phyloP scores from a whole-genome alignment of 129 eudicot species.

The Deinandra increscens region DNA sequence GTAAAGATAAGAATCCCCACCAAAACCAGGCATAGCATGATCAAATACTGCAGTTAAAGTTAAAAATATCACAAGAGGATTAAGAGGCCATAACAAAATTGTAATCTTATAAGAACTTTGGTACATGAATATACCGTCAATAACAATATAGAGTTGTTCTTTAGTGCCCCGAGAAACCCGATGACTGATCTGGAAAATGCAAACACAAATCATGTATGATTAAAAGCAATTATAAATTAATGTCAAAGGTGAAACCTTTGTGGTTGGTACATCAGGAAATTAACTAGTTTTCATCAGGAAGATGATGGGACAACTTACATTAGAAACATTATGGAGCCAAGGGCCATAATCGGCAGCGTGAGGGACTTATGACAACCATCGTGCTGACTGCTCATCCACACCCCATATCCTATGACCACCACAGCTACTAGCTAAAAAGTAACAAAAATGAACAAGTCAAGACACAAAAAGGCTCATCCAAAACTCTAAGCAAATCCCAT shows the following conservation, averaged over 20 bases:
- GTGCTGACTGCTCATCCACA: conserved; percentile 86
- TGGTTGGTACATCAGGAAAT: neutral
- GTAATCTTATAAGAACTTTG: neutral
- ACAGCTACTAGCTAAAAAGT: conserved; percentile 59
- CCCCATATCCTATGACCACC: conserved; percentile 76
- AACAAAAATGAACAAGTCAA: conserved; percentile 12
- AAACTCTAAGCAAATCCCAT: neutral
- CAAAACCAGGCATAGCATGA: conserved; percentile 71
- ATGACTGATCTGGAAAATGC: conserved; percentile 59
- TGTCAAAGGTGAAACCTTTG: neutral
- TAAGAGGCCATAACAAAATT: conserved; percentile 12
- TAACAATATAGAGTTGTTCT: conserved; percentile 74
- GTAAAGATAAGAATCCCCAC: conserved; percentile 86
- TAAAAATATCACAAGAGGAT: conserved; percentile 8
- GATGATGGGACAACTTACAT: conserved; percentile 42
- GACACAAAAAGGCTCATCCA: neutral
- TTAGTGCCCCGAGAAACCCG: conserved; percentile 87
- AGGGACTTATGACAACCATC: conserved; percentile 80
- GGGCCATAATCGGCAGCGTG: conserved; percentile 70
- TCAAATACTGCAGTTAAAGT: conserved; percentile 57
- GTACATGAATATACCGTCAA: conserved; percentile 62
- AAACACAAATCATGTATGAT: conserved; percentile 8
- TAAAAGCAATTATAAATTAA: neutral
- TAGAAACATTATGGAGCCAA: conserved; percentile 64
- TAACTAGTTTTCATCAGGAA: neutral